These are phyloP conservation scores for Calcarisporium arbuscula DNA, from an alignment of 2,329 filamentous ascomycete genomes.

Conservation along the genomic window DNA sequence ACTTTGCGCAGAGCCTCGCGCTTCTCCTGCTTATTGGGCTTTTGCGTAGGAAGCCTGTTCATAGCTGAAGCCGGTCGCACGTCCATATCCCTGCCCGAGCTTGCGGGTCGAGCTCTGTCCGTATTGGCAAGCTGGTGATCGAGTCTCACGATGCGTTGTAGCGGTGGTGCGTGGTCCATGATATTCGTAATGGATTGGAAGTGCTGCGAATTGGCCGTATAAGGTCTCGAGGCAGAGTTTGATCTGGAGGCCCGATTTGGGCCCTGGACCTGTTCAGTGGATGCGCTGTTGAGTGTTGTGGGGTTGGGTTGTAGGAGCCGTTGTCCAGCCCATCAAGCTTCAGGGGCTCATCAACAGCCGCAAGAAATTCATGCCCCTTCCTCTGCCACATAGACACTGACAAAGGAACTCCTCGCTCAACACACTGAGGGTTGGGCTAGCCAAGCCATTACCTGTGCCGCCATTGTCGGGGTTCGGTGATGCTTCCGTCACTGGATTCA, in stretches of 20 bases:
- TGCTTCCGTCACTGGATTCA: constrained; percentile 39
- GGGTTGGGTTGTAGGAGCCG: constrained; percentile 3
- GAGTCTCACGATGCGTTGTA: constrained; percentile 43
- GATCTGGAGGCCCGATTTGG: no score
- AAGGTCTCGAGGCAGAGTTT: constrained; percentile 8
- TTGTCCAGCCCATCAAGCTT: constrained; percentile 20
- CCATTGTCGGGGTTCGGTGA: constrained; percentile 27
- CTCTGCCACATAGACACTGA: constrained; percentile 55
- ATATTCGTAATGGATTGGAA: constrained; percentile 39
- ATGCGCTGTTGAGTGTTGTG: no score
- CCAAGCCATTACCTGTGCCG: constrained; percentile 31
- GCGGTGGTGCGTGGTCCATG: constrained; percentile 24
- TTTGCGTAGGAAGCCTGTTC: constrained; percentile 14
- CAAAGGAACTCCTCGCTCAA: constrained; percentile 62
- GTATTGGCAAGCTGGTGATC: constrained; percentile 22
- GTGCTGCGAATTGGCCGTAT: constrained; percentile 23
- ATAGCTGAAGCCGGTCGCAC: constrained; percentile 11
- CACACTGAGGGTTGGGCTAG: constrained; percentile 56
- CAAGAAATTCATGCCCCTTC: constrained; percentile 16
- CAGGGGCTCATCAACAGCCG: constrained; percentile 23
- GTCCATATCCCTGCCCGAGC: constrained; percentile 17
- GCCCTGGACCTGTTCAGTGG: no score
- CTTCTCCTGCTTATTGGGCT: constrained; percentile 38
- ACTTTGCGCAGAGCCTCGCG: constrained; percentile 42
- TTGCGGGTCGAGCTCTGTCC: constrained; percentile 24